Conservation (phyloP, 1,139 yeast species). For the Diutina mesorugosa region DNA sequence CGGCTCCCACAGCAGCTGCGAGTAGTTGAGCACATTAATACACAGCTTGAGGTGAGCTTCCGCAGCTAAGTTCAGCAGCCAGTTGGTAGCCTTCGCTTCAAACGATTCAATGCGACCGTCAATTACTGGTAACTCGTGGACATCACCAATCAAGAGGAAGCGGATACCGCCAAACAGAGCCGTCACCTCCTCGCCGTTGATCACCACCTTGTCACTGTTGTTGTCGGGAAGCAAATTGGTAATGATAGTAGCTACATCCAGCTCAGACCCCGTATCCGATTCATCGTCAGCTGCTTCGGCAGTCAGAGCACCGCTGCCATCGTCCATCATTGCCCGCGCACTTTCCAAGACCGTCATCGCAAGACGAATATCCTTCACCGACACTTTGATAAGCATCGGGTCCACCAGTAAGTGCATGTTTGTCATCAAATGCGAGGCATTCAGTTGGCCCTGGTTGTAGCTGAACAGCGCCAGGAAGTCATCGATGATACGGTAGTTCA, state of each 20-base stretch:
- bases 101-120: constrained; percentile 75
- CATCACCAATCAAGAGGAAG: constrained; percentile 81
- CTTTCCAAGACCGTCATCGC: constrained; percentile 63
- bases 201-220: constrained; percentile 13
- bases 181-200: constrained; percentile 61
- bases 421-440: constrained; percentile 43
- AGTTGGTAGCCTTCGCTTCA: constrained; percentile 58
- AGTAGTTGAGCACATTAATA: constrained; percentile 76
- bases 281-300: not conserved
- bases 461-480: constrained; percentile 77
- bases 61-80: constrained; percentile 82
- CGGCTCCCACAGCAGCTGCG: constrained; percentile 96
- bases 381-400: constrained; percentile 68
- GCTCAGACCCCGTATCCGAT: not conserved
- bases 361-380: constrained; percentile 74
- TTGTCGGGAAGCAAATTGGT: not conserved
- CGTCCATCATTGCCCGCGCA: constrained; percentile 35
- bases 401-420: constrained; percentile 63
- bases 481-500: constrained; percentile 64
- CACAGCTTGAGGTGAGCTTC: constrained; percentile 57
- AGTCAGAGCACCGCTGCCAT: constrained; percentile 3
- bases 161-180: constrained; percentile 75
- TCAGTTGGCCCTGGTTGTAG: constrained; percentile 59
- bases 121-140: constrained; percentile 83
- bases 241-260: not conserved